phyloP scores from a whole-genome alignment of 495 filamentous ascomycete species.

The Pyronema omphalodes region DNA sequence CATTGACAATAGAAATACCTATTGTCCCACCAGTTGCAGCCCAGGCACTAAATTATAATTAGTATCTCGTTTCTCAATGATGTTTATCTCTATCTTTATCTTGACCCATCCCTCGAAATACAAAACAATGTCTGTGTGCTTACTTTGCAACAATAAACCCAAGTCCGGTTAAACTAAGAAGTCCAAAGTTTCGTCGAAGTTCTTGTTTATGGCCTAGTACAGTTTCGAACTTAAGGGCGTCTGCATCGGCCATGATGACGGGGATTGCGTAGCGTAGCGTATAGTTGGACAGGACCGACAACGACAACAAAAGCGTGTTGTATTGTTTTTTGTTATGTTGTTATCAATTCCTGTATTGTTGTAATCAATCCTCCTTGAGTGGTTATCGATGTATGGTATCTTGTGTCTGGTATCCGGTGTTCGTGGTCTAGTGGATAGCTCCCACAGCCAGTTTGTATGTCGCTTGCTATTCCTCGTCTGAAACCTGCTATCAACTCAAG shows the following conservation, averaged over 20 bases:
- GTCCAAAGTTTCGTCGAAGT: conserved; percentile 31
- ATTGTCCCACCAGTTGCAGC: conserved; percentile 31
- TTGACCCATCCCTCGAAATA: background rate
- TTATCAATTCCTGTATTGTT: no score
- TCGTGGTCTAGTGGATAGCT: no score
- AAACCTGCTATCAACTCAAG: no score
- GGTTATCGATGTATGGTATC: no score
- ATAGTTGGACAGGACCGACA: no score
- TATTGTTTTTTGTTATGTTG: no score
- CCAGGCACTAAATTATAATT: conserved; percentile 25
- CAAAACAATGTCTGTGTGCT: conserved; percentile 2
- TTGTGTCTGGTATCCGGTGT: no score
- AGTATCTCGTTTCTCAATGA: background rate
- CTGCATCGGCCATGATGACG: conserved; percentile 20
- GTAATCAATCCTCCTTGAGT: no score
- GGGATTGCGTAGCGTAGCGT: no score
- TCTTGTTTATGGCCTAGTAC: conserved; percentile 34
- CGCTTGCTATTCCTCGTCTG: no score
- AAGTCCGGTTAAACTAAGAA: conserved; percentile 31
- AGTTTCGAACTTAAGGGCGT: conserved; percentile 33
- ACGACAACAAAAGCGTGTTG: no score
- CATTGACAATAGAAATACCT: conserved; percentile 31
- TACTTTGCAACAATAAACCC: conserved; percentile 33
- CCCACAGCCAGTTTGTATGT: no score
- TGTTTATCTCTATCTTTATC: background rate